Evolutionary conservation across 2,329 filamentous ascomycete genomes (phyloP).

Genomic region (Zopfia rhizophila): DNA sequence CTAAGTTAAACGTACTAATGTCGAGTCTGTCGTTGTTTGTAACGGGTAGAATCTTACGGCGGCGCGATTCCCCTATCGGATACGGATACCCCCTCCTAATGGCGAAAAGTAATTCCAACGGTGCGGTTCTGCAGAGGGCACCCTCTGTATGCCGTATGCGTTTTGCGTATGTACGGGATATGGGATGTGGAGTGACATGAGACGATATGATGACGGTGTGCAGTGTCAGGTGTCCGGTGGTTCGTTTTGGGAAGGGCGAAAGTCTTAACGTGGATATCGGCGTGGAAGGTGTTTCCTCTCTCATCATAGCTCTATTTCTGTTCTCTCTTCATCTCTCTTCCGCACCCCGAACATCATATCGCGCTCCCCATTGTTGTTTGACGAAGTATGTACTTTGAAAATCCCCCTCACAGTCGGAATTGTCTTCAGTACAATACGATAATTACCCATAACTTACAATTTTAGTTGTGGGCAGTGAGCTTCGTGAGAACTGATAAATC

Average conservation of each 20-base stretch:
- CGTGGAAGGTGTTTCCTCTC: conserved; percentile 42
- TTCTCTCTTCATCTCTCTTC: conserved; percentile 28
- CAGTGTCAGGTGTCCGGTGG: conserved; percentile 42
- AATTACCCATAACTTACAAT: conserved; percentile 29
- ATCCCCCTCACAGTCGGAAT: conserved; percentile 35
- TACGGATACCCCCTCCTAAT: conserved; percentile 53
- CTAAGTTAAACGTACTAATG: conserved; percentile 47
- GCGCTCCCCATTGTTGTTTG: conserved; percentile 35
- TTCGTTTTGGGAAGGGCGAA: conserved; percentile 41
- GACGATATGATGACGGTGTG: conserved; percentile 41
- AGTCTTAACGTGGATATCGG: conserved; percentile 49
- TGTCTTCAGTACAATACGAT: conserved; percentile 36
- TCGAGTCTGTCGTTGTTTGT: conserved; percentile 35
- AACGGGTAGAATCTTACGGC: conserved; percentile 37
- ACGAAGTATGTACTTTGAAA: conserved; percentile 45
- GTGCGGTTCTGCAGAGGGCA: conserved; percentile 39
- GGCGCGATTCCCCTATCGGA: conserved; percentile 43
- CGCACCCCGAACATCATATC: conserved; percentile 38
- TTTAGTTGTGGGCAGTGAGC: too few relatives aligned
- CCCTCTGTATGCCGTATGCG: conserved; percentile 35
- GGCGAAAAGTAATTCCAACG: conserved; percentile 49
- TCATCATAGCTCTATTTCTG: background rate
- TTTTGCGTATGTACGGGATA: conserved; percentile 22
- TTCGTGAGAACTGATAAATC: too few relatives aligned
- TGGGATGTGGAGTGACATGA: conserved; percentile 30